A percentile compares a stretch with the other conserved stretches of the same genome.
Conservation (phyloP, 441 rosid species). For the Raphanus hybrid region DNA sequence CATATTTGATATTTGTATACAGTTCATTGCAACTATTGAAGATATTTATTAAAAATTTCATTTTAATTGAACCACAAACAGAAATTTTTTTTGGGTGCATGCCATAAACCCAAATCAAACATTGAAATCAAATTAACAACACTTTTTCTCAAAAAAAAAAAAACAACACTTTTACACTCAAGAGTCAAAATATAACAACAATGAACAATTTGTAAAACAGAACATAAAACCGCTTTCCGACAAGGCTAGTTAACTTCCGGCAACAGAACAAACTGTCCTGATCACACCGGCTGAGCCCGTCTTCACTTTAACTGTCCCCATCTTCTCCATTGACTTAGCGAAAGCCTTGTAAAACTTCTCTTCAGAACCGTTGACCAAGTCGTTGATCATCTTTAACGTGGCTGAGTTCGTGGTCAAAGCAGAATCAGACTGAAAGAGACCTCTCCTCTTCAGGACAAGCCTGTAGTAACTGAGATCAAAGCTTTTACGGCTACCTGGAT, state of each 20-base stretch:
- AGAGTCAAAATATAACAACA: constrained; percentile 21
- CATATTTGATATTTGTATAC: not conserved
- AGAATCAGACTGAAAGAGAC: constrained; percentile 73
- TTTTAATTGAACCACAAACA: not conserved
- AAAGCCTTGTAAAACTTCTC: constrained; percentile 58
- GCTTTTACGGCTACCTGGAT: constrained; percentile 74
- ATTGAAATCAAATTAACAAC: constrained; percentile 9
- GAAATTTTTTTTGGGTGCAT: not conserved
- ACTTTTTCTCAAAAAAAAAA: not conserved
- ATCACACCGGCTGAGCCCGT: constrained; percentile 69
- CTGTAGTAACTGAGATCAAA: constrained; percentile 77
- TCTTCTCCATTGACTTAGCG: constrained; percentile 78
- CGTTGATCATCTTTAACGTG: constrained; percentile 50
- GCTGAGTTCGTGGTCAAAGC: constrained; percentile 65
- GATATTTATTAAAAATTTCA: not conserved
- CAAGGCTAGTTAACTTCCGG: constrained; percentile 45
- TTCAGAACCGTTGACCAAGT: constrained; percentile 54
- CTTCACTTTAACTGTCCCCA: constrained; percentile 66
- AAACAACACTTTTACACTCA: constrained; percentile 15
- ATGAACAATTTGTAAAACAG: constrained; percentile 10
- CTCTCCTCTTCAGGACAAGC: constrained; percentile 62
- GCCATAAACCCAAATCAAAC: constrained; percentile 6
- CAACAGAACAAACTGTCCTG: constrained; percentile 69
- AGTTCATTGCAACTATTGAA: not conserved
- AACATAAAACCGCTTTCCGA: constrained; percentile 8